A percentile compares a stretch with the other conserved stretches of the same genome.
Conservation (phyloP, 352 stramenopile species). For the Globisporangium yorkense region DNA sequence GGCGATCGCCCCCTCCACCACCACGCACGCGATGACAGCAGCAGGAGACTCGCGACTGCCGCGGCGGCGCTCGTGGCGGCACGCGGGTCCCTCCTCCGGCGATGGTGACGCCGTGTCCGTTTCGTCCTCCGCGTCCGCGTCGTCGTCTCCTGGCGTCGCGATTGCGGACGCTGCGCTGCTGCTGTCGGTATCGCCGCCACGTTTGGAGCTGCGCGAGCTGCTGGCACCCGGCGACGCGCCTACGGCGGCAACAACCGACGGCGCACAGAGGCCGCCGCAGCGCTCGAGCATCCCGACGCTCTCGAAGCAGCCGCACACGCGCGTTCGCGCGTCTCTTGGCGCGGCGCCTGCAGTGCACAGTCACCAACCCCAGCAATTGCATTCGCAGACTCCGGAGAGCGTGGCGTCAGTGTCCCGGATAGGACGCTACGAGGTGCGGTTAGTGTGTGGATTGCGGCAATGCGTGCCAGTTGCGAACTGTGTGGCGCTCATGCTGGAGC, state of each 20-base stretch:
- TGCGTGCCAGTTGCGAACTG: too few species aligned
- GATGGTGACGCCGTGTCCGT: neutral
- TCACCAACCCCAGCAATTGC: neutral
- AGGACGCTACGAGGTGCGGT: constrained; percentile 9
- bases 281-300: constrained; percentile 3
- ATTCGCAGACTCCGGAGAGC: neutral
- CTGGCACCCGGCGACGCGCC: neutral
- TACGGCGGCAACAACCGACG: neutral
- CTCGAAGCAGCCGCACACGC: neutral
- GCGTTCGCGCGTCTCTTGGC: neutral
- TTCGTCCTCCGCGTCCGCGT: constrained; percentile 10
- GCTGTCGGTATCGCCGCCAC: constrained; percentile 5
- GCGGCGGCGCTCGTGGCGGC: constrained; percentile 2
- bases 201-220: constrained; percentile 18
- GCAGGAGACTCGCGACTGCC: constrained; percentile 3
- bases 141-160: constrained; percentile 6
- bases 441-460: neutral
- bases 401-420: neutral
- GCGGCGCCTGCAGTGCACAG: neutral
- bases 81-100: neutral
- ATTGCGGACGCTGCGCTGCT: constrained; percentile 4
- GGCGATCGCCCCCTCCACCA: too few species aligned
- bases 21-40: neutral
- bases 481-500: too few species aligned
- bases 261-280: neutral